Evolutionary conservation across 305 asterid genomes (phyloP), one percentile per base, ranked within the genome.

Genomic region (Ilex paraguariensis): DNA sequence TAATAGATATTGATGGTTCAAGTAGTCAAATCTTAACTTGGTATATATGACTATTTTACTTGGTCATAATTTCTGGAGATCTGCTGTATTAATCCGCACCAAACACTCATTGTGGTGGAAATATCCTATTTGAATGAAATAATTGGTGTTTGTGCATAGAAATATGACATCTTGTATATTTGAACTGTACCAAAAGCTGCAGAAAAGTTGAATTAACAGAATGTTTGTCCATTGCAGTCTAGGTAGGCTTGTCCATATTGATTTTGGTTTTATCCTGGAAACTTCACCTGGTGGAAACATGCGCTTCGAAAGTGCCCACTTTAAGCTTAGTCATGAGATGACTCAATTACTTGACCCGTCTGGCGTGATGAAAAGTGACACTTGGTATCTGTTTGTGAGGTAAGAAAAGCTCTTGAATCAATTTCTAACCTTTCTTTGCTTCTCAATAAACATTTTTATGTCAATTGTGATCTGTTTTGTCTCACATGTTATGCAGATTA

Each of bases 231-330:
- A 54, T 21, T 76, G 80, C 96, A 93, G 99, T 57, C 75, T 60
- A 59, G 99, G 99, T 52, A 86, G 99, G 84, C 99, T 93, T 68
- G 99, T 93, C 65, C 99, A 93, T 69, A 93, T 93, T 66, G 99
- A 93, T 80, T 93, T 93, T 74, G 99, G 99, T 73, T 93, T 93
- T 68, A 93, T 93, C 64, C 73, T 93, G 77, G 99, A 93, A 82
- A 93, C 86, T 65, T 93, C 99, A n/a, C 99, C 99, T 42, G 99
- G 99, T 59, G 87, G 86, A 52, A 93, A 93, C 67, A 90, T 93
- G 99, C 85, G 97, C 61, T 93, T 90, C 36, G 97, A 93, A 73
- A 93, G 96, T 50, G 99, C 99, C 62, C 97, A 93, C 77, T 93
- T 93, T 84, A 93, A 93, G 73, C 80, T 93, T 70, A 93, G 99